Base-by-base conservation (phyloP, 768 basidiomycete genomes). In the Aureoboletus auriporus region DNA sequence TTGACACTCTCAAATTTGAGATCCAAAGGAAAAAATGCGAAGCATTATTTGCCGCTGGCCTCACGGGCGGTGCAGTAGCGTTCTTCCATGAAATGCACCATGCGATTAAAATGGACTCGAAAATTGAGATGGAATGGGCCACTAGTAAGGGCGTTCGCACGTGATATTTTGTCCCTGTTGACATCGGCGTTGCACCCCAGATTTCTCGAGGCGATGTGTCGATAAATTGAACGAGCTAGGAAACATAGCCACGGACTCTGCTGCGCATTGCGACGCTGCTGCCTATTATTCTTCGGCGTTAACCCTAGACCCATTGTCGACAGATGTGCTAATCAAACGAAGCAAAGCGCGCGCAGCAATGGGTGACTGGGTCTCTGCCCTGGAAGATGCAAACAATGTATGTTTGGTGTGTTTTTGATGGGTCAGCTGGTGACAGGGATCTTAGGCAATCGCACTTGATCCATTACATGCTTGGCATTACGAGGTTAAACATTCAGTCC, bases 361-460 rank as follows among this genome's bases (percentile, higher is more conserved):
- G 5, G 30, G 40, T 0, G 11, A 45, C 3, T 58, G 46, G 47
- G 46, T 45, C 8, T 35, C 26, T 5, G 56, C 47, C 1, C 20
- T 50, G 12, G 28, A 39, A 12, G 57, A 62, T 12, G 56, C 52
- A 30, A 45, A 47, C 9, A 8, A 28, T 11, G 55, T 57, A 43
- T 26, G 55, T 42, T 12, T 54, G 13, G 10, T 30, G 39, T 17
- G 3, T 31, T n/a, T 30, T 14, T 46, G 6, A 2, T 33, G 6
- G n/a, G 29, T 28, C 30, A 35, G 40, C 20, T 1, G 28, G 17
- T 45, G 17, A n/a, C 42, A 30, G 9, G 5, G n/a, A 6, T 37
- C 2, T 8, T 20, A 62, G 59, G 47, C 47, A 20, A 44, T 62
- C 13, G 20, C 14, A 16, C 50, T 55, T 17, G 43, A 61, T 34